Evolutionary conservation across 257 asterid genomes (phyloP), one percentile per base, ranked within the genome.

Genomic region (Catharanthus roseus): DNA sequence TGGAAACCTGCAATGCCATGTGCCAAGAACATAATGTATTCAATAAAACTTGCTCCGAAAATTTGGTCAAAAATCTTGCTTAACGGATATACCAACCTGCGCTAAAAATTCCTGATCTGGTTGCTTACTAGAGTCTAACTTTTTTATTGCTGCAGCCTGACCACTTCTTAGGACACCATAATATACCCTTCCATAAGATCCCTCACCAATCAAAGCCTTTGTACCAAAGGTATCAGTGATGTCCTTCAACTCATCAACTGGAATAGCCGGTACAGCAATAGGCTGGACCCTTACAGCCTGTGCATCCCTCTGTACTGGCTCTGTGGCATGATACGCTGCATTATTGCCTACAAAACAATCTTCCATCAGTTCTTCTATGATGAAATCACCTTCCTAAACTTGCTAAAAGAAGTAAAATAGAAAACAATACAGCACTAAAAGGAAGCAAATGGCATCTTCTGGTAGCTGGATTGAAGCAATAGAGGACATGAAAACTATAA

Each of bases 111-210:
- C 96, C 72, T 72, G 83, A 44, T 86, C 93, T 9, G 93, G 96
- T 70, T 88, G 96, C 83, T 90, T 90, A 86, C 90, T 90, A n/a
- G 96, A 79, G 78, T 90, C 96, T 36, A 90, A 77, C 85, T 88
- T 90, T 72, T 90, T 90, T 47, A 90, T 77, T n/a, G 95, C 96
- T 15, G 96, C 93, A 68, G 88, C 85, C 31, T 78, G 83, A 36
- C 87, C 95, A 79, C 44, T 84, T 76, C 75, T 81, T 76, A 90
- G 24, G 53, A 86, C 77, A 67, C 96, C 96, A 31, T 84, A 81
- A 76, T 86, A 84, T 55, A 90, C 96, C 81, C 90, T 83, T 42
- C 96, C 96, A 61, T 90, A 90, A 1, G 95, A 90, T n/a, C 96
- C 96, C 76, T 88, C 92, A 12, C 96, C 96, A 64, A 90, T 85